A percentile compares a stretch with the other conserved stretches of the same genome.
Evolutionary conservation across 805 yeast species (phyloP).

Genomic region (Scheffersomyces amazonensis): DNA sequence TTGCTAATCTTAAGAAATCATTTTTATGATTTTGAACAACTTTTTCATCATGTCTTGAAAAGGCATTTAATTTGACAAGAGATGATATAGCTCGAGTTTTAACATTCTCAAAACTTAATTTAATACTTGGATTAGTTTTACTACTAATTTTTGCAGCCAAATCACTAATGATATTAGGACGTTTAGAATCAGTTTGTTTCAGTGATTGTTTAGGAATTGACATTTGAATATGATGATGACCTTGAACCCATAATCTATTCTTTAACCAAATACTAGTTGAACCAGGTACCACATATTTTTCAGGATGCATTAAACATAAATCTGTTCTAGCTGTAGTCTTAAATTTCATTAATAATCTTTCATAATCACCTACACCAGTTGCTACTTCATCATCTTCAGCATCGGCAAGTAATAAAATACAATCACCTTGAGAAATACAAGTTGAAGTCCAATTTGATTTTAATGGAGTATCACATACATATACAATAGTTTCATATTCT

Average conservation of each 20-base stretch:
- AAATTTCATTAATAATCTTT: slow-evolving; percentile 65
- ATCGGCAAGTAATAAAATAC: slow-evolving; percentile 85
- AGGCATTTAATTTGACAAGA: slow-evolving; percentile 21
- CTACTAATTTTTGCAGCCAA: slow-evolving; percentile 33
- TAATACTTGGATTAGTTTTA: slow-evolving; percentile 32
- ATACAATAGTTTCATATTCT: slow-evolving; percentile 80
- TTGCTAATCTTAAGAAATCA: slow-evolving; percentile 86
- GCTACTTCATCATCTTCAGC: slow-evolving; percentile 57
- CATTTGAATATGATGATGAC: slow-evolving; percentile 91
- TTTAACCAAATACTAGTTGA: slow-evolving; percentile 82
- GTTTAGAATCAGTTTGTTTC: slow-evolving; percentile 3
- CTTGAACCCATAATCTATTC: slow-evolving; percentile 83
- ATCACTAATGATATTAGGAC: slow-evolving; percentile 25
- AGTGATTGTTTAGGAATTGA: slow-evolving; percentile 18
- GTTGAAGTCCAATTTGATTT: slow-evolving; percentile 88
- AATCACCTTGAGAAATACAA: slow-evolving; percentile 93
- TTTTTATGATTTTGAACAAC: slow-evolving; percentile 62
- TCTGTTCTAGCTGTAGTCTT: slow-evolving; percentile 88
- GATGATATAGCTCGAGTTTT: slow-evolving; percentile 26
- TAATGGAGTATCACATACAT: slow-evolving; percentile 81
- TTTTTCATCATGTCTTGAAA: slow-evolving; percentile 15
- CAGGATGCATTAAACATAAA: slow-evolving; percentile 79
- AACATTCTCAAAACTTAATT: slow-evolving; percentile 28
- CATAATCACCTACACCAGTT: slow-evolving; percentile 82
- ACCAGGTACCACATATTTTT: slow-evolving; percentile 79